Percentiles rank a stretch among this genome's conserved stretches.
Evolutionary conservation across 179 eudicot genomes (phyloP).

Genomic region (Heliamphora ciliata): DNA sequence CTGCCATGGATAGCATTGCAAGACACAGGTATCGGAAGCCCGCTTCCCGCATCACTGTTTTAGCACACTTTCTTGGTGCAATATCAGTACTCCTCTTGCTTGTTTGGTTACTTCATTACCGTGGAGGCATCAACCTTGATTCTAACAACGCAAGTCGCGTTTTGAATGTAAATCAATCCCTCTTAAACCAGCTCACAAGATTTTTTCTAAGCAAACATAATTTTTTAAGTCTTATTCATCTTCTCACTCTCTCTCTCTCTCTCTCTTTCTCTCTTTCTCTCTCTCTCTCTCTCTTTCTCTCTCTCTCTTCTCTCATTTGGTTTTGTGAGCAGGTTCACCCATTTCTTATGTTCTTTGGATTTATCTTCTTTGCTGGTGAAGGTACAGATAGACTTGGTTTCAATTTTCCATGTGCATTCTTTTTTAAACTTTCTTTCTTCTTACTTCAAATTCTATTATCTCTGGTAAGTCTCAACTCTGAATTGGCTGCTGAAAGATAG

Average conservation of each 20-base stretch:
- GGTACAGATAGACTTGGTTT: conserved; percentile 24
- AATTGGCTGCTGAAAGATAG: too few species aligned
- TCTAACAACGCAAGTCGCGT: conserved; percentile 32
- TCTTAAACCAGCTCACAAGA: background rate
- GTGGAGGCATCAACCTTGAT: conserved; percentile 44
- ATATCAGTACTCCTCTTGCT: conserved; percentile 33
- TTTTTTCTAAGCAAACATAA: background rate
- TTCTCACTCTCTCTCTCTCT: too few species aligned
- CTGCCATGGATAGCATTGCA: conserved; percentile 19
- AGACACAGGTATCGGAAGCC: conserved; percentile 12
- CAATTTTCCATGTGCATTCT: background rate
- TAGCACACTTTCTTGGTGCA: conserved; percentile 46
- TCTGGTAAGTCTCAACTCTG: background rate
- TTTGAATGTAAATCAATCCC: conserved; percentile 42
- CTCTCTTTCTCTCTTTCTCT: too few species aligned
- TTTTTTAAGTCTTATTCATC: too few species aligned
- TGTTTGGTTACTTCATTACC: conserved; percentile 54
- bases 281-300: too few species aligned
- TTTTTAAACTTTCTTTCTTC: background rate
- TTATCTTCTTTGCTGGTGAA: conserved; percentile 46
- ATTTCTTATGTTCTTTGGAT: conserved; percentile 50
- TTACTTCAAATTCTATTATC: background rate
- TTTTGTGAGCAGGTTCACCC: conserved; percentile 49
- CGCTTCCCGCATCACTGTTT: conserved; percentile 19
- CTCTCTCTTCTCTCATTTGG: background rate